A percentile compares a stretch with the other conserved stretches of the same genome.
These are phyloP conservation scores for Trichophyton schoenleinii DNA, from an alignment of 2,329 filamentous ascomycete genomes.

Conservation along the genomic window DNA sequence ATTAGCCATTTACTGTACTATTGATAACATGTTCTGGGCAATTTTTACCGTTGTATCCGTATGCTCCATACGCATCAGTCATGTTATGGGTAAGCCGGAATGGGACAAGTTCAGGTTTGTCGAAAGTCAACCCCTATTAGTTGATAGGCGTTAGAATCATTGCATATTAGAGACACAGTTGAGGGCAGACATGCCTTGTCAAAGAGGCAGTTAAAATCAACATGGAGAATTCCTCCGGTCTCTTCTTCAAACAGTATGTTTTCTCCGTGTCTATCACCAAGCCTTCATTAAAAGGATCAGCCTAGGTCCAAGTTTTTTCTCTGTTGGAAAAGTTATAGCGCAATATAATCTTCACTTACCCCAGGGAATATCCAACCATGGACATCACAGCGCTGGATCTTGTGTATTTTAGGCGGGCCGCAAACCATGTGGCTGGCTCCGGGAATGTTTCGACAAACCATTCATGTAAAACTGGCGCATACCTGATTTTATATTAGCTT, in stretches of 20 bases:
- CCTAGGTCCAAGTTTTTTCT: not conserved
- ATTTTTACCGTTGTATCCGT: conserved; percentile 61
- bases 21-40: not conserved
- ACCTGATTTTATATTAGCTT: conserved; percentile 35
- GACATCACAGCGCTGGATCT: conserved; percentile 96
- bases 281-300: conserved; percentile 26
- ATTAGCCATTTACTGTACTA: not conserved
- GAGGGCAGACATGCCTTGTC: conserved; percentile 51
- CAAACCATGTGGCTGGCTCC: conserved; percentile 84
- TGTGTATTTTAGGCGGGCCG: conserved; percentile 76
- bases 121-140: conserved; percentile 63
- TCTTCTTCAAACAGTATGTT: conserved; percentile 93
- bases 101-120: conserved; percentile 85
- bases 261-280: conserved; percentile 92
- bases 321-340: not conserved
- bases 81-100: conserved; percentile 98
- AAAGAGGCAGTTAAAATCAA: conserved; percentile 99
- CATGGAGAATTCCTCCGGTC: conserved; percentile 87
- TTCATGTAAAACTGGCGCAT: conserved; percentile 72
- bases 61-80: conserved; percentile 91
- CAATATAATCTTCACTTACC: conserved; percentile 23
- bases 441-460: conserved; percentile 97
- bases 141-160: not conserved
- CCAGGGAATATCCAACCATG: conserved; percentile 95
- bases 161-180: not conserved